phyloP scores from a whole-genome alignment of 352 stramenopile genomes.

The Phytopythium chamaehyphon region DNA sequence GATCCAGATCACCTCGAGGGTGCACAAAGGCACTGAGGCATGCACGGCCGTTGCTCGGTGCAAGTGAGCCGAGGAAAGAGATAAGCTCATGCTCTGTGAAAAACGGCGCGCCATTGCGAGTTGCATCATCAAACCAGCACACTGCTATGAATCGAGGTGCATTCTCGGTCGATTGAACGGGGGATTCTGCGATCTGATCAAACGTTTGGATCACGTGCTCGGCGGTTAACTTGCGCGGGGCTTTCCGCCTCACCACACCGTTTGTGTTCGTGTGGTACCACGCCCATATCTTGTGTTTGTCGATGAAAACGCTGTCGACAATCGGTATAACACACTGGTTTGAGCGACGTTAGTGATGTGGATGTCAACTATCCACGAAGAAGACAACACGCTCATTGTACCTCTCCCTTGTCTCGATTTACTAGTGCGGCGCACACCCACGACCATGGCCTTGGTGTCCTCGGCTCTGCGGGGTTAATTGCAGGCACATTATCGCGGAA shows the following conservation, averaged over 20 bases:
- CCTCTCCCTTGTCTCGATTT: slow-evolving; percentile 49
- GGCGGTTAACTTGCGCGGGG: slow-evolving; percentile 41
- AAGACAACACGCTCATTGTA: slow-evolving; percentile 4
- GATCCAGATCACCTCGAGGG: slow-evolving; percentile 65
- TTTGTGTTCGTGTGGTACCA: slow-evolving; percentile 60
- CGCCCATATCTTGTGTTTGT: slow-evolving; percentile 75
- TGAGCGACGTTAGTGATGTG: background rate
- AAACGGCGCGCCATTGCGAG: slow-evolving; percentile 36
- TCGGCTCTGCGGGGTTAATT: slow-evolving; percentile 47
- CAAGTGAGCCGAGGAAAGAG: slow-evolving; percentile 38
- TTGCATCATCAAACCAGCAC: slow-evolving; percentile 64
- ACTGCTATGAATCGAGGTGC: slow-evolving; percentile 33
- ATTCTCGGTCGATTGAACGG: slow-evolving; percentile 1
- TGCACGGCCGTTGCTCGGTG: slow-evolving; percentile 25
- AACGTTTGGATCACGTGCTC: slow-evolving; percentile 42
- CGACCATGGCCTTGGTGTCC: slow-evolving; percentile 48
- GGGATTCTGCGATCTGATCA: slow-evolving; percentile 14
- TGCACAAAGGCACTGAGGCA: slow-evolving; percentile 54
- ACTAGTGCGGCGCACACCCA: slow-evolving; percentile 70
- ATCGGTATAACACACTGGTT: slow-evolving; percentile 39
- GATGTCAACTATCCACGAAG: background rate
- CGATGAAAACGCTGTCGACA: slow-evolving; percentile 68
- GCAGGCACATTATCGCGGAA: slow-evolving; percentile 47
- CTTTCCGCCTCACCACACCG: slow-evolving; percentile 59
- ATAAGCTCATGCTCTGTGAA: slow-evolving; percentile 43